Percentiles rank a stretch among this genome's conserved stretches.
Conservation (phyloP, 2,329 filamentous ascomycete genomes). For the Apiospora kogelbergensis region DNA sequence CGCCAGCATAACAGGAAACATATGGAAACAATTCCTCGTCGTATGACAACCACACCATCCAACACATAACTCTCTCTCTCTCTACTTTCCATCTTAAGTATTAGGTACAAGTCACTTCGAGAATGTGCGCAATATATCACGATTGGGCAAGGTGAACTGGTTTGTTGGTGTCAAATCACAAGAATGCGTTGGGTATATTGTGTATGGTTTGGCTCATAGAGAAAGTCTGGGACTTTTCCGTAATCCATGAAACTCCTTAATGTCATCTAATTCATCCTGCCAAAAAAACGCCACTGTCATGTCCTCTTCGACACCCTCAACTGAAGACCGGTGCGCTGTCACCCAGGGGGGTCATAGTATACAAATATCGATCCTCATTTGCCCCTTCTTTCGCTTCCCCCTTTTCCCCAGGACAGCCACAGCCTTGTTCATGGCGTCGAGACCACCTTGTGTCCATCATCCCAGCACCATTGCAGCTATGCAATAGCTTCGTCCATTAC, state of each 20-base stretch:
- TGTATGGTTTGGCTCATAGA: slow-evolving; percentile 13
- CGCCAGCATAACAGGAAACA: neutral
- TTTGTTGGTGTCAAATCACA: slow-evolving; percentile 25
- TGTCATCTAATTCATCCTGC: slow-evolving; percentile 23
- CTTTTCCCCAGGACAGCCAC: neutral
- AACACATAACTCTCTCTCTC: neutral
- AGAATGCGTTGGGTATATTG: slow-evolving; percentile 34
- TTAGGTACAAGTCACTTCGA: neutral
- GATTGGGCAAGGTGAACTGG: neutral
- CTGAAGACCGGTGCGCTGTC: neutral
- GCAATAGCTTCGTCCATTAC: slow-evolving; percentile 38
- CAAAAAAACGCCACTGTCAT: slow-evolving; percentile 10
- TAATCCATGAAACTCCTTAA: slow-evolving; percentile 28
- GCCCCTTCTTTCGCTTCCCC: slow-evolving; percentile 9
- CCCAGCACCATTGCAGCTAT: slow-evolving; percentile 11
- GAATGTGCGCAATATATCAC: neutral
- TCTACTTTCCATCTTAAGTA: neutral
- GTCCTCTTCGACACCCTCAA: slow-evolving; percentile 1
- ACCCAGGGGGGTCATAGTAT: slow-evolving; percentile 13
- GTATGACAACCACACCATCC: neutral
- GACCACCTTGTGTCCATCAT: slow-evolving; percentile 13
- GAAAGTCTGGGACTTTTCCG: slow-evolving; percentile 25
- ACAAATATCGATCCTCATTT: slow-evolving; percentile 4
- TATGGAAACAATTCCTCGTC: neutral
- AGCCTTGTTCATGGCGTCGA: neutral